Base-by-base conservation (phyloP, 768 basidiomycete species). In the Pulveroboletus sp. region DNA sequence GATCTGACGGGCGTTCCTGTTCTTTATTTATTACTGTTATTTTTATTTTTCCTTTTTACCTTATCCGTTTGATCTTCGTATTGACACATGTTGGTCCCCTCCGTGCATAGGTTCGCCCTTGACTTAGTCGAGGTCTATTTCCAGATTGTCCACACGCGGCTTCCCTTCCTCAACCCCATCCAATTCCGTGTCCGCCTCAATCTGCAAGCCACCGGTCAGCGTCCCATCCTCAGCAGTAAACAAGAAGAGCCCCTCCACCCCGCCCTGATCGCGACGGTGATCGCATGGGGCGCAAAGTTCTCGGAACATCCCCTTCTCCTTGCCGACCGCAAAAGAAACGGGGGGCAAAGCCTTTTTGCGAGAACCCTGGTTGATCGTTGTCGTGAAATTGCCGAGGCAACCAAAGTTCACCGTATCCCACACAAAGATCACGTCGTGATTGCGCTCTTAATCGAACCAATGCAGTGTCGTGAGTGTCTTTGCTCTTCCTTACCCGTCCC, bases 51-150 rank as follows among this genome's bases (percentile, higher is more conserved):
- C 59, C 57, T 54, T 59, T 51, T 64, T 65, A 47, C 61, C 57
- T 58, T 63, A 65, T 69, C 61, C 47, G 53, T 56, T 47, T 41
- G 44, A 55, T 40, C 44, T 43, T 49, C 17, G 35, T 47, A 35
- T 49, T 54, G 30, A 57, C 57, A 47, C 8, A 47, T 49, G 27
- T 38, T 21, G 31, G 12, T n/a, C 59, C 32, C 32, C 32, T 32
- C 6, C 27, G 21, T 21, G 46, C 27, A 36, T 49, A 96, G 93
- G 69, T 89, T 97, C 62, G 87, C 92, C 3, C 81, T 87, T 46
- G 93, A 97, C 71, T 84, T 96, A 46, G 84, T 95, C 62, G 92
- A 96, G 70, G 91, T 94, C 39, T 97, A 86, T 72, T 94, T 95
- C 66, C 90, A 94, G 68, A 89, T 89, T 52, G 87, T 90, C 36